Evolutionary conservation across 176 grass and related monocot species (phyloP), one percentile per base, ranked within the genome.

Genomic region (Oryza meridionalis): DNA sequence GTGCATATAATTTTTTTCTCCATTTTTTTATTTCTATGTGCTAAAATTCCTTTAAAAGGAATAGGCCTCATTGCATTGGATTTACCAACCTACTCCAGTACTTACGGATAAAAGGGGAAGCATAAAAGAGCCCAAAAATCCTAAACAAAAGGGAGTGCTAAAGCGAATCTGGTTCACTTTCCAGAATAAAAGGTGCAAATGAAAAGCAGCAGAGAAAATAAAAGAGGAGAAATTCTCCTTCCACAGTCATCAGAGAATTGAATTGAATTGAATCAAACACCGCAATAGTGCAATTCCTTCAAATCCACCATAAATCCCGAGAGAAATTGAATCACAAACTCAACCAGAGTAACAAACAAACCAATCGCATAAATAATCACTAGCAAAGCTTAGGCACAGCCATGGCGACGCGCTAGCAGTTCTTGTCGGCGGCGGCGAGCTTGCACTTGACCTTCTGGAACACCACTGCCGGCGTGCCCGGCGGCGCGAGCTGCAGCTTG

Each of bases 401-500:
- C 45, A 47, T 47, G 45, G 38, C 38, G 38, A 40, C 38, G 11
- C 45, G 45, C 69, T 72, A 72, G 70, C 70, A 72, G 70, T 72
- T 72, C 42, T 26, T 45, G n/a, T 72, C 70, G 10, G 69, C 43
- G 22, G 40, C 24, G 42, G 22, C 33, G 35, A 78, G 31, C 76
- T 62, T 78, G 55, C 76, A 78, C 55, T 82, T 73, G 69, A 73
- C n/a, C 16, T 63, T 43, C 43, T 64, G 76, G 76, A 78, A 78
- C 17, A 64, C 76, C 27, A 64, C 76, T 6, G 58, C 37, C 13
- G 76, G 16, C 76, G 35, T 24, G 12, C 78, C 85, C 11, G 85
- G 85, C 63, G 11, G 7, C 11, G 24, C 62, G 24, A 87, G 70
- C 78, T 82, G 71, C 37, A 87, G 49, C 78, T 87, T 81, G 63